phyloP scores from a whole-genome alignment of 495 filamentous ascomycete species.

The Physcia stellaris region DNA sequence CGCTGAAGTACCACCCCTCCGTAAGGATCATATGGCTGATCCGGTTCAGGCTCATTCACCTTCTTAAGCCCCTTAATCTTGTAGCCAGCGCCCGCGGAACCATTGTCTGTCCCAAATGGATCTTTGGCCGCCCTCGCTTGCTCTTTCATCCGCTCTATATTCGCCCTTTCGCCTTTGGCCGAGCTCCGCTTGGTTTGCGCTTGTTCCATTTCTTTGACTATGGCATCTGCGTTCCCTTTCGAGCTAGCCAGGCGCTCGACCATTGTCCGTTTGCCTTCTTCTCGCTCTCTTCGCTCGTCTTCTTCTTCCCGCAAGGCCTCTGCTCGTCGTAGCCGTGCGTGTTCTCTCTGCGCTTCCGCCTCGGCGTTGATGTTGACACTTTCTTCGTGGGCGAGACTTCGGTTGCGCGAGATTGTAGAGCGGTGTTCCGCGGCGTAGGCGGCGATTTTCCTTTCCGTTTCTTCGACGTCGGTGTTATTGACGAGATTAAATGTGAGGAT shows the following conservation, averaged over 20 bases:
- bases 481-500: conserved; percentile 81
- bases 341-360: conserved; percentile 59
- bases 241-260: conserved; percentile 33
- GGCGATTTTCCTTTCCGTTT: conserved; percentile 54
- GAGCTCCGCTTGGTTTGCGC: conserved; percentile 49
- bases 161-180: conserved; percentile 25
- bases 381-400: conserved; percentile 38
- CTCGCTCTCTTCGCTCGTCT: conserved; percentile 46
- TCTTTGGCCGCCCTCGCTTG: conserved; percentile 16
- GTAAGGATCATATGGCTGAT: conserved; percentile 81
- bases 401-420: conserved; percentile 41
- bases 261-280: conserved; percentile 46
- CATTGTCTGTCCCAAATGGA: conserved; percentile 18
- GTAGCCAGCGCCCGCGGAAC: conserved; percentile 20
- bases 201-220: conserved; percentile 31
- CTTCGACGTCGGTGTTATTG: conserved; percentile 49
- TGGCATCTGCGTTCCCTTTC: conserved; percentile 34
- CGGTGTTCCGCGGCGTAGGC: conserved; percentile 56
- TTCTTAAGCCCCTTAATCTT: conserved; percentile 68
- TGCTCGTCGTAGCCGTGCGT: conserved; percentile 38
- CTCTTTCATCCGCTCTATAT: conserved; percentile 33
- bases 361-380: conserved; percentile 38
- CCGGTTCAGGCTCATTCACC: conserved; percentile 40
- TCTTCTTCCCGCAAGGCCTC: conserved; percentile 45
- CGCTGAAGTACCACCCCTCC: conserved; percentile 55